phyloP scores from a whole-genome alignment of 2,329 filamentous ascomycete species.

The Monosporascus cannonballus region DNA sequence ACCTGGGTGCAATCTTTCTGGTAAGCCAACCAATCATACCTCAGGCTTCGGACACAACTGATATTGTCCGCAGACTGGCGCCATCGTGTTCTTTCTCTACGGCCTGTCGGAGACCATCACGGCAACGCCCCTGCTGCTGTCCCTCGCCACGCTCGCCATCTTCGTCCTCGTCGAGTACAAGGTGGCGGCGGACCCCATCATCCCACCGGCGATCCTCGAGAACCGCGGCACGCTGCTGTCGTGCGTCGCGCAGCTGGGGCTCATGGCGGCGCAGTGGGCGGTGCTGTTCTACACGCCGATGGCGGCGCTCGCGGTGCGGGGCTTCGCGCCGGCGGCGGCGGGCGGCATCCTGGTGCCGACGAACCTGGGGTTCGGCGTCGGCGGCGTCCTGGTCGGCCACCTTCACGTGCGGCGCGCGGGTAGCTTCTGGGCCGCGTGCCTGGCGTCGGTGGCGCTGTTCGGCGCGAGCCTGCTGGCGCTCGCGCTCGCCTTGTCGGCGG shows the following conservation, averaged over 20 bases:
- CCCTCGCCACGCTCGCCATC: slow-evolving; percentile 41
- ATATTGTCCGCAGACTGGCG: slow-evolving; percentile 39
- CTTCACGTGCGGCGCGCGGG: slow-evolving; percentile 69
- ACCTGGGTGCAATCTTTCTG: slow-evolving; percentile 62
- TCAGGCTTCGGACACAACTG: slow-evolving; percentile 2
- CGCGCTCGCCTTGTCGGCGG: slow-evolving; percentile 46
- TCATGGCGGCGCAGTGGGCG: slow-evolving; percentile 77
- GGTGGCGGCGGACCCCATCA: slow-evolving; percentile 62
- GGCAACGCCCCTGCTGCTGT: slow-evolving; percentile 53
- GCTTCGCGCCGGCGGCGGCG: slow-evolving; percentile 61
- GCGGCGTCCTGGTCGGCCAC: slow-evolving; percentile 66
- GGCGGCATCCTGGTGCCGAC: slow-evolving; percentile 76
- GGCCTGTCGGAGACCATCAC: slow-evolving; percentile 61
- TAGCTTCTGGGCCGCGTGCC: slow-evolving; percentile 63
- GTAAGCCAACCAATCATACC: slow-evolving; percentile 33
- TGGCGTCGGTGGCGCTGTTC: slow-evolving; percentile 59
- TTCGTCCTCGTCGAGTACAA: slow-evolving; percentile 60
- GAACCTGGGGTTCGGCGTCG: slow-evolving; percentile 70
- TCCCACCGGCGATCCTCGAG: slow-evolving; percentile 64
- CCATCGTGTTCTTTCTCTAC: slow-evolving; percentile 67
- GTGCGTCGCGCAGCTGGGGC: slow-evolving; percentile 66
- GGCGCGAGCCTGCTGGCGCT: slow-evolving; percentile 51
- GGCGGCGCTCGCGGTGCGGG: slow-evolving; percentile 70
- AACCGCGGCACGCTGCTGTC: slow-evolving; percentile 67
- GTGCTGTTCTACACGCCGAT: slow-evolving; percentile 77